Evolutionary conservation across 495 filamentous ascomycete genomes (phyloP).

Genomic region (Penicillium samsonianum): DNA sequence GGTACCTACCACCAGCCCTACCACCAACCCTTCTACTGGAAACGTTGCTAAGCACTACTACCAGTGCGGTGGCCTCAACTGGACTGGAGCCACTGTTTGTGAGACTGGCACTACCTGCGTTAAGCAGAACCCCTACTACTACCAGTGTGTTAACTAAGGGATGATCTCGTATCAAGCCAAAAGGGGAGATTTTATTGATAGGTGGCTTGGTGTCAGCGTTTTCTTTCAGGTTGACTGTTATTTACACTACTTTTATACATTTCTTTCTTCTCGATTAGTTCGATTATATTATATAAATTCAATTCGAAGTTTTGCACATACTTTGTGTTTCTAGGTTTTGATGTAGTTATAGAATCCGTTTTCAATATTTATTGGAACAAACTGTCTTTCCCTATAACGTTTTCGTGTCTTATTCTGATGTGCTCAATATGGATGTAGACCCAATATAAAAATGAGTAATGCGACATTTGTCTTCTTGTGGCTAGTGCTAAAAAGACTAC

Average conservation of each 20-base stretch:
- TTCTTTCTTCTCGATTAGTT: constrained; percentile 2
- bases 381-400: neutral
- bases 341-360: neutral
- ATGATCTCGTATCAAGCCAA: neutral
- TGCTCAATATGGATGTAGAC: neutral
- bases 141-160: constrained; percentile 47
- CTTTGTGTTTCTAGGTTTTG: neutral
- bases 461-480: neutral
- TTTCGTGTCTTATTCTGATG: neutral
- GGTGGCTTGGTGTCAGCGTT: constrained; percentile 5
- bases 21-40: constrained; percentile 20
- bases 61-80: constrained; percentile 57
- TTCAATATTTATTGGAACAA: no score
- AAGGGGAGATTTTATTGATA: constrained; percentile 1
- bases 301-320: neutral
- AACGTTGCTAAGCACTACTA: constrained; percentile 31
- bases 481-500: neutral
- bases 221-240: neutral
- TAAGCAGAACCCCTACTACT: constrained; percentile 51
- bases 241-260: constrained; percentile 1
- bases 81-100: constrained; percentile 50
- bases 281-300: constrained; percentile 8
- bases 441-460: neutral
- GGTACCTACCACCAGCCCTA: constrained; percentile 9
- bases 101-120: constrained; percentile 47